A percentile compares a stretch with the other conserved stretches of the same genome.
phyloP scores from a whole-genome alignment of 352 stramenopile species.

The Phytophthora tentaculata region DNA sequence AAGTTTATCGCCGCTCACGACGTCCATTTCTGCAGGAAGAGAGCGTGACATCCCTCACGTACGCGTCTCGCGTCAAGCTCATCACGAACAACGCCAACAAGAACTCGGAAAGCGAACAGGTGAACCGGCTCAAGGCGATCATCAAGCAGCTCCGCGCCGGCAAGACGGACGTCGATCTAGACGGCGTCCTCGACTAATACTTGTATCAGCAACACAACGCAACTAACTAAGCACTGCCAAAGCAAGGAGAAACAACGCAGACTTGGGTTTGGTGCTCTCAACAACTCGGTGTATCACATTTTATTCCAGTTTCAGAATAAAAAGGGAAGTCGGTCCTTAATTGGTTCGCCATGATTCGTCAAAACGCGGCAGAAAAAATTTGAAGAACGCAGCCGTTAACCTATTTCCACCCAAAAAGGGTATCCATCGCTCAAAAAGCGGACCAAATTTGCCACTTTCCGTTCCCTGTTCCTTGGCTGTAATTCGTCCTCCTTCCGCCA shows the following conservation, averaged over 20 bases:
- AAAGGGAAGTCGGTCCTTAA: slow-evolving; percentile 41
- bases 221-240: too few species aligned
- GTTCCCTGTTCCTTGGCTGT: slow-evolving; percentile 12
- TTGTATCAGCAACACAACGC: not conserved
- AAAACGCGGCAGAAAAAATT: slow-evolving; percentile 14
- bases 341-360: slow-evolving; percentile 32
- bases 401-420: not conserved
- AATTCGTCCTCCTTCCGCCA: slow-evolving; percentile 1
- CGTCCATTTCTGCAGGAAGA: slow-evolving; percentile 53
- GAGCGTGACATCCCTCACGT: slow-evolving; percentile 83
- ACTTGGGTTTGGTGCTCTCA: slow-evolving; percentile 66
- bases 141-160: slow-evolving; percentile 81
- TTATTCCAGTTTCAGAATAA: slow-evolving; percentile 66
- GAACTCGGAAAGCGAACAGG: slow-evolving; percentile 83
- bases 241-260: slow-evolving; percentile 21
- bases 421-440: not conserved
- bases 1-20: not conserved
- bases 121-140: slow-evolving; percentile 83
- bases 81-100: slow-evolving; percentile 92
- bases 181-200: slow-evolving; percentile 57
- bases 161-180: slow-evolving; percentile 72
- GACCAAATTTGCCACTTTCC: not conserved
- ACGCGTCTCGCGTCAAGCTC: slow-evolving; percentile 87
- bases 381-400: not conserved
- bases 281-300: slow-evolving; percentile 86